Conservation (phyloP, 768 basidiomycete genomes). For the Hirschioporus abietinus region DNA sequence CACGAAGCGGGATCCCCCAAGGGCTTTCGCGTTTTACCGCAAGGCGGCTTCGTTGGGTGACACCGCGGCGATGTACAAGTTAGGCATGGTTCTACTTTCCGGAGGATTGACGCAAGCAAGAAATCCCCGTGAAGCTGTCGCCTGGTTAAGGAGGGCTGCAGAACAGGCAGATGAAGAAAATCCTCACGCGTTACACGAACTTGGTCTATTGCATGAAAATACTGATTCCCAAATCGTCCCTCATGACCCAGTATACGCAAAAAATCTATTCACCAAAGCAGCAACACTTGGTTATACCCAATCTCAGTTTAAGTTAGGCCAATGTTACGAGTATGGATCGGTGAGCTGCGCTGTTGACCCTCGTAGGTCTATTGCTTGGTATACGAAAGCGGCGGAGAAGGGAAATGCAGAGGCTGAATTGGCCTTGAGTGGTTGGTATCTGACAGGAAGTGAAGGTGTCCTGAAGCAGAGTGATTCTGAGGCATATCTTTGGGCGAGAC, state of each 20-base stretch:
- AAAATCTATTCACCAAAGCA: slow-evolving; percentile 82
- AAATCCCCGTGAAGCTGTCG: slow-evolving; percentile 88
- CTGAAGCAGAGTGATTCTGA: slow-evolving; percentile 97
- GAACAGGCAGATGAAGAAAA: slow-evolving; percentile 98
- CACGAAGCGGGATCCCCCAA: slow-evolving; percentile 78
- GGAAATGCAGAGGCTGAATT: slow-evolving; percentile 93
- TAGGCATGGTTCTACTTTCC: slow-evolving; percentile 95
- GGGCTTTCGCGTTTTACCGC: slow-evolving; percentile 93
- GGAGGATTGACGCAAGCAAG: slow-evolving; percentile 77
- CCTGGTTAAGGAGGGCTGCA: slow-evolving; percentile 92
- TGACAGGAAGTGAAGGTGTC: slow-evolving; percentile 92
- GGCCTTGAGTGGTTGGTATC: slow-evolving; percentile 96
- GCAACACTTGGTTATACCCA: slow-evolving; percentile 92
- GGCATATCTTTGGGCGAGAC: slow-evolving; percentile 97
- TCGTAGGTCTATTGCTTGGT: slow-evolving; percentile 93
- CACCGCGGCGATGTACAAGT: slow-evolving; percentile 98
- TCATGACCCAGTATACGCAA: slow-evolving; percentile 77
- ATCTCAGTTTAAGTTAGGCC: slow-evolving; percentile 92
- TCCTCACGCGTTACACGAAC: slow-evolving; percentile 94
- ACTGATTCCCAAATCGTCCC: slow-evolving; percentile 62
- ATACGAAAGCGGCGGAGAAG: slow-evolving; percentile 96
- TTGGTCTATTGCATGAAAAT: slow-evolving; percentile 82
- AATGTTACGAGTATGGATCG: slow-evolving; percentile 90
- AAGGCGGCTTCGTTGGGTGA: slow-evolving; percentile 96
- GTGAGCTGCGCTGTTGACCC: slow-evolving; percentile 92